Evolutionary conservation across 2,329 filamentous ascomycete genomes (phyloP), one percentile per base, ranked within the genome.

Genomic region (Fusarium odoratissimum): DNA sequence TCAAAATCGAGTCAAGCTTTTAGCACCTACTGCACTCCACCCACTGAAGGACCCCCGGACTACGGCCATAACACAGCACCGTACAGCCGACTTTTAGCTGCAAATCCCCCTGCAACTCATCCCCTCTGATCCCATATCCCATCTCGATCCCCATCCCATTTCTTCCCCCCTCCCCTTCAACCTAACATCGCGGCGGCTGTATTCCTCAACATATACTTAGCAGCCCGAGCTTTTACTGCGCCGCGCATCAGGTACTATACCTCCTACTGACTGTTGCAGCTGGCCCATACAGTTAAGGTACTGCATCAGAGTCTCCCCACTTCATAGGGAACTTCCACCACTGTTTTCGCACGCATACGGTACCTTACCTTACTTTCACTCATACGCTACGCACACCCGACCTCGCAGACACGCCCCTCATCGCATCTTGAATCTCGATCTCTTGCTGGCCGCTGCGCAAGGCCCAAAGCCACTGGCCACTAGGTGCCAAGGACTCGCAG

Each of bases 371-470:
- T 40, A 54, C 51, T 41, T 44, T 44, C 38, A 49, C 69, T 66
- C 66, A 31, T 48, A 55, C 51, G 38, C 49, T 72, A 70, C 70
- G 57, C 61, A 72, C 64, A 72, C 67, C 71, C 63, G 56, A 67
- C 33, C 48, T 73, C 59, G 45, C 65, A 46, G 58, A 61, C 69
- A 61, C 75, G 63, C 73, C 70, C 66, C 67, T 72, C 66, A 59
- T 63, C 62, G 67, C 75, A 78, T 75, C 75, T 78, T 76, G 73
- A 79, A 78, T 75, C 75, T 78, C 78, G 74, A 79, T 79, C 75
- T 73, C 67, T 56, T 76, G 71, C 75, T 73, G 70, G 67, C 68
- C 42, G 40, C 68, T 63, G 68, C 68, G 60, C 72, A 77, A 56
- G 71, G 56, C 72, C 63, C 64, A 62, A 71, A 76, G 72, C 69